A percentile compares a stretch with the other conserved stretches of the same genome.
These are phyloP conservation scores for Lolium multiflorum DNA, from an alignment of 176 grass and related monocot genomes.

Conservation along the genomic window DNA sequence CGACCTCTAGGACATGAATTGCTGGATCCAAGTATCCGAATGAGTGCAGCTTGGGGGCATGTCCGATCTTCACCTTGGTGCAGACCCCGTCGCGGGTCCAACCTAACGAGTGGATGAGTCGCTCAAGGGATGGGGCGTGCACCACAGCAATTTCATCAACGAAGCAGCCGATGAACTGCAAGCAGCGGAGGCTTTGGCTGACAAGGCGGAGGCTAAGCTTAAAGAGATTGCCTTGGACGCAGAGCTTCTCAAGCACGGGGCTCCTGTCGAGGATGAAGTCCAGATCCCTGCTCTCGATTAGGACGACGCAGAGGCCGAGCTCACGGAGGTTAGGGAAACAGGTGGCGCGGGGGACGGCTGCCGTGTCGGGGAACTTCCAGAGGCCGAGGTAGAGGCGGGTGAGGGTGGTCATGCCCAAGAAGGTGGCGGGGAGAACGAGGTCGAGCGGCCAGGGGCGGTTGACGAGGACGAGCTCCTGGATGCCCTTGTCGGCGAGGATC, in stretches of 20 bases:
- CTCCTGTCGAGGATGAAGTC: neutral
- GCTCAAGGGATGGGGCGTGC: too few species aligned
- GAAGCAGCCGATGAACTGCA: too few species aligned
- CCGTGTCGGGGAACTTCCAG: neutral
- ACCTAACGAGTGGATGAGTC: too few species aligned
- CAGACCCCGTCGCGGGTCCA: too few species aligned
- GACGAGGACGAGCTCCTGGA: neutral
- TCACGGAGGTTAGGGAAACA: neutral
- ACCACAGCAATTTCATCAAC: too few species aligned
- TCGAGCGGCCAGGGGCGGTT: neutral
- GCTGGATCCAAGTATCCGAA: too few species aligned
- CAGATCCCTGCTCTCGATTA: too few species aligned
- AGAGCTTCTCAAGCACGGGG: neutral
- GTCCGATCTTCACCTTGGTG: too few species aligned
- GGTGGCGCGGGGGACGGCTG: neutral
- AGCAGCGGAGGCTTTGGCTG: too few species aligned
- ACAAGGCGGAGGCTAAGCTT: too few species aligned
- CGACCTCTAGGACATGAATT: too few species aligned
- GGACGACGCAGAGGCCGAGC: neutral
- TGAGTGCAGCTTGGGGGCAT: too few species aligned
- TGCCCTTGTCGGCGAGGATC: neutral
- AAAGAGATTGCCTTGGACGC: neutral
- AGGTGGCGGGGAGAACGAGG: neutral
- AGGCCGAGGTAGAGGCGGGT: neutral
- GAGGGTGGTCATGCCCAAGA: neutral